Evolutionary conservation across 805 yeast genomes (phyloP).

Genomic region (Ogataea paraovalis): DNA sequence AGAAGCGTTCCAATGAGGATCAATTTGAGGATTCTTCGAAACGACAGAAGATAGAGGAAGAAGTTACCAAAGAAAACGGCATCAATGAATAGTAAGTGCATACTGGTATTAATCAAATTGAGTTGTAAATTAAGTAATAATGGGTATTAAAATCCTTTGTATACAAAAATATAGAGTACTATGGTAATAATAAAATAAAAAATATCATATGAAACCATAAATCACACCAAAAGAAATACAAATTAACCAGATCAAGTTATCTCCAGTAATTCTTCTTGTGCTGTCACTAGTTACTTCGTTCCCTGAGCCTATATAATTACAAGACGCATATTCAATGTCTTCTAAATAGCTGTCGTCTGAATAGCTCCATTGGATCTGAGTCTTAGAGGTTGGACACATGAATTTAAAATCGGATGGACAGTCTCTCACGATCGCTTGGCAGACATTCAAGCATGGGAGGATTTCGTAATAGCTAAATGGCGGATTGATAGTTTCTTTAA

Average conservation of each 20-base stretch:
- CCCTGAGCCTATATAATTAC: constrained; percentile 37
- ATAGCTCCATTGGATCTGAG: constrained; percentile 38
- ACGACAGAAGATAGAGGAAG: neutral
- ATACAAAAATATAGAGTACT: neutral
- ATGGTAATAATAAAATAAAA: neutral
- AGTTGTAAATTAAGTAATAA: neutral
- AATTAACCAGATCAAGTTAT: constrained; percentile 4
- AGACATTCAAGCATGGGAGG: constrained; percentile 79
- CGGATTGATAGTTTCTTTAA: constrained; percentile 53
- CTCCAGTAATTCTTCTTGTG: neutral
- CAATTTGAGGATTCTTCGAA: neutral
- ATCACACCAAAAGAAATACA: constrained; percentile 4
- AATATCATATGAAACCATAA: neutral
- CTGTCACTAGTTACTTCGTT: constrained; percentile 6
- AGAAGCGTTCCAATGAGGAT: neutral
- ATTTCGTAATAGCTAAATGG: constrained; percentile 65
- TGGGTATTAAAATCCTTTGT: neutral
- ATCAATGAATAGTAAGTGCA: neutral
- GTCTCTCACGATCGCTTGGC: constrained; percentile 72
- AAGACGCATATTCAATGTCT: constrained; percentile 28
- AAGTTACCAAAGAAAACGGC: neutral
- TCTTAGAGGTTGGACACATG: constrained; percentile 56
- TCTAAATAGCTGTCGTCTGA: constrained; percentile 35
- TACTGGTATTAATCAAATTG: neutral
- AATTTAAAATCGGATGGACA: constrained; percentile 81